These are phyloP conservation scores for Penicillium salamii DNA, from an alignment of 495 filamentous ascomycete species.

Conservation along the genomic window DNA sequence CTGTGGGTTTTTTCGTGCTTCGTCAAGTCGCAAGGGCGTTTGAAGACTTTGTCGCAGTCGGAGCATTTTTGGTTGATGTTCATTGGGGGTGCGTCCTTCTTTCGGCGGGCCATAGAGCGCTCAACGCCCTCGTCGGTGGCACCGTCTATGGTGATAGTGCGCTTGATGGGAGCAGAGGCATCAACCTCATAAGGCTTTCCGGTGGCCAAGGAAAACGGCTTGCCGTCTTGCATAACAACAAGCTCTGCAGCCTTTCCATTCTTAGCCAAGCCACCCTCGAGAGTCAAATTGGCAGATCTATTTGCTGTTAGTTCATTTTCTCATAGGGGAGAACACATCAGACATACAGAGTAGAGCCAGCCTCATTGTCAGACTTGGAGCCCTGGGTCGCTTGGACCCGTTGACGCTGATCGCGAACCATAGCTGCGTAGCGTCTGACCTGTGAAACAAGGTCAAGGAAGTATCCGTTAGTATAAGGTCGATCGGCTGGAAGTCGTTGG, in stretches of 20 bases:
- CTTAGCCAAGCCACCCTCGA: conserved; percentile 71
- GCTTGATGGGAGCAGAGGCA: conserved; percentile 53
- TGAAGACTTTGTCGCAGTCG: conserved; percentile 87
- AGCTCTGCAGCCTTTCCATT: conserved; percentile 77
- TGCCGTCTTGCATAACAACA: conserved; percentile 73
- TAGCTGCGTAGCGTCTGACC: conserved; percentile 68
- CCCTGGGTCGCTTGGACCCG: conserved; percentile 23
- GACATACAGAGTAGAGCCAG: conserved; percentile 1
- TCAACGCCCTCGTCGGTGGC: conserved; percentile 65
- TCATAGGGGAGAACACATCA: neutral
- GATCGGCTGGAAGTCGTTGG: conserved; percentile 73
- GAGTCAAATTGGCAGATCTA: conserved; percentile 46
- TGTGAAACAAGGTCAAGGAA: conserved; percentile 91
- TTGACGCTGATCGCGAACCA: conserved; percentile 53
- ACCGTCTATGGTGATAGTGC: conserved; percentile 54
- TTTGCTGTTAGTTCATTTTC: conserved; percentile 40
- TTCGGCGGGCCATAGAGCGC: conserved; percentile 86
- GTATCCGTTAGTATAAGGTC: conserved; percentile 87
- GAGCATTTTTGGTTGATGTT: conserved; percentile 72
- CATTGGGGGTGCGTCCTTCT: conserved; percentile 72
- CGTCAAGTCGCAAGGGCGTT: conserved; percentile 84
- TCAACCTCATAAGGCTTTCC: conserved; percentile 48
- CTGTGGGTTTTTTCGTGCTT: conserved; percentile 98
- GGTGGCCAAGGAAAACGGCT: conserved; percentile 69
- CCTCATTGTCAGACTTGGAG: conserved; percentile 5